phyloP scores from a whole-genome alignment of 2,329 filamentous ascomycete genomes.

The Colletotrichum tropicicola region DNA sequence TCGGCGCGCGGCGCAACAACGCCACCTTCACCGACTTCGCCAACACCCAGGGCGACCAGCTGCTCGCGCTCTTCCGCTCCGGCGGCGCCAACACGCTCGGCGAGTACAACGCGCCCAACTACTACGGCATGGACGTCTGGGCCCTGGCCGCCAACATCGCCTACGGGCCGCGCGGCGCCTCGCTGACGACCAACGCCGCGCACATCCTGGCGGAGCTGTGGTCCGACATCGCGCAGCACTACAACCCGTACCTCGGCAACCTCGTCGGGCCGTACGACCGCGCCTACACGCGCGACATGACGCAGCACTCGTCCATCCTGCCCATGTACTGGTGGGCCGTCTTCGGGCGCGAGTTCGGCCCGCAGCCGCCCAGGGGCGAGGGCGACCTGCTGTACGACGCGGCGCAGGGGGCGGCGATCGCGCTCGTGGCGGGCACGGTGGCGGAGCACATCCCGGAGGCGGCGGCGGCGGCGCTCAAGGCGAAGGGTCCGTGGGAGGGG shows the following conservation, averaged over 20 bases:
- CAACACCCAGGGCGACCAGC: slow-evolving; percentile 40
- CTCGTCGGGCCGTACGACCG: slow-evolving; percentile 46
- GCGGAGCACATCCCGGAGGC: slow-evolving; percentile 38
- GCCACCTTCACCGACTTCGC: slow-evolving; percentile 46
- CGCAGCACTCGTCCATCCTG: slow-evolving; percentile 49
- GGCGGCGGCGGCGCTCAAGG: slow-evolving; percentile 38
- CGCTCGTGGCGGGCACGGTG: slow-evolving; percentile 46
- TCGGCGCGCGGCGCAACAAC: slow-evolving; percentile 48
- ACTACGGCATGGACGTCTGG: slow-evolving; percentile 51
- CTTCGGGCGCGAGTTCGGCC: slow-evolving; percentile 48
- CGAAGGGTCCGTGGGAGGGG: slow-evolving; percentile 43
- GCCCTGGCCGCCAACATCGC: slow-evolving; percentile 47
- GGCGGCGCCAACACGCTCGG: slow-evolving; percentile 42
- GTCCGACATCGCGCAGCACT: slow-evolving; percentile 45
- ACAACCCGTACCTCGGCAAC: slow-evolving; percentile 45
- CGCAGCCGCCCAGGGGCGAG: slow-evolving; percentile 47
- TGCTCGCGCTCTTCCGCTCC: slow-evolving; percentile 40
- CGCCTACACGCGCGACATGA: slow-evolving; percentile 49
- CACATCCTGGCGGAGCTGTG: slow-evolving; percentile 42
- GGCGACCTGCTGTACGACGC: slow-evolving; percentile 51
- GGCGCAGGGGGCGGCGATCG: slow-evolving; percentile 49
- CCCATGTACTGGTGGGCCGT: slow-evolving; percentile 53
- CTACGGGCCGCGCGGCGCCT: slow-evolving; percentile 41
- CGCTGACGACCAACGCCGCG: slow-evolving; percentile 39
- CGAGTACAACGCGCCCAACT: slow-evolving; percentile 51